phyloP scores from a whole-genome alignment of 2,329 filamentous ascomycete species.

The Penicillium sp. region DNA sequence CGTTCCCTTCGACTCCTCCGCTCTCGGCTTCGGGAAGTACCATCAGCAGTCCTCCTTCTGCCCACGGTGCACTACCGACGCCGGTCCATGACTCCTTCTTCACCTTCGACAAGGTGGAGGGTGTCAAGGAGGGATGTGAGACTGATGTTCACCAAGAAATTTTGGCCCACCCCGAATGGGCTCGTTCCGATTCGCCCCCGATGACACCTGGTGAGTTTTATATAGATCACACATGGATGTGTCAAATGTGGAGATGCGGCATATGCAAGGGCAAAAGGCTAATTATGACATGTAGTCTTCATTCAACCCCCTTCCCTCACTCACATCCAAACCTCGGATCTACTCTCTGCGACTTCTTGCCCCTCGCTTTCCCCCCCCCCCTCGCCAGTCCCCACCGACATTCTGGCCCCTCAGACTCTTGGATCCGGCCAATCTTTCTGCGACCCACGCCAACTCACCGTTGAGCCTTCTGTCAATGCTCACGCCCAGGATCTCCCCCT shows the following conservation, averaged over 20 bases:
- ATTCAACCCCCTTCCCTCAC: slow-evolving; percentile 65
- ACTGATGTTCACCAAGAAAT: slow-evolving; percentile 67
- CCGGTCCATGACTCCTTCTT: slow-evolving; percentile 78
- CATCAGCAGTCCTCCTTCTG: slow-evolving; percentile 77
- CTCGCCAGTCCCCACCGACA: slow-evolving; percentile 66
- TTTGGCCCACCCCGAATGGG: slow-evolving; percentile 70
- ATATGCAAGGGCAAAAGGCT: slow-evolving; percentile 24
- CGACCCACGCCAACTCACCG: slow-evolving; percentile 84
- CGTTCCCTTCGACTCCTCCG: slow-evolving; percentile 80
- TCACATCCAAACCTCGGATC: slow-evolving; percentile 59
- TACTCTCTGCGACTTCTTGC: slow-evolving; percentile 67
- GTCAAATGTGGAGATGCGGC: neutral
- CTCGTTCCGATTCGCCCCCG: slow-evolving; percentile 72
- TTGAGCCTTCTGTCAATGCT: slow-evolving; percentile 51
- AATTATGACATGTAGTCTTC: slow-evolving; percentile 51
- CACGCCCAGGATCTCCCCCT: slow-evolving; percentile 60
- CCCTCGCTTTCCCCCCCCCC: slow-evolving; percentile 85
- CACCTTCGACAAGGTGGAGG: slow-evolving; percentile 63
- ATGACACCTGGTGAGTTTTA: slow-evolving; percentile 79
- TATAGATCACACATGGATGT: slow-evolving; percentile 8
- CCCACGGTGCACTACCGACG: slow-evolving; percentile 73
- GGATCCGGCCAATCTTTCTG: slow-evolving; percentile 66
- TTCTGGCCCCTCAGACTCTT: slow-evolving; percentile 68
- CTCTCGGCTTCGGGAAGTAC: slow-evolving; percentile 80
- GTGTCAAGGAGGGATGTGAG: slow-evolving; percentile 67